phyloP scores from a whole-genome alignment of 371 early-diverging fungal genomes.

The Dentiscutata heterogama region DNA sequence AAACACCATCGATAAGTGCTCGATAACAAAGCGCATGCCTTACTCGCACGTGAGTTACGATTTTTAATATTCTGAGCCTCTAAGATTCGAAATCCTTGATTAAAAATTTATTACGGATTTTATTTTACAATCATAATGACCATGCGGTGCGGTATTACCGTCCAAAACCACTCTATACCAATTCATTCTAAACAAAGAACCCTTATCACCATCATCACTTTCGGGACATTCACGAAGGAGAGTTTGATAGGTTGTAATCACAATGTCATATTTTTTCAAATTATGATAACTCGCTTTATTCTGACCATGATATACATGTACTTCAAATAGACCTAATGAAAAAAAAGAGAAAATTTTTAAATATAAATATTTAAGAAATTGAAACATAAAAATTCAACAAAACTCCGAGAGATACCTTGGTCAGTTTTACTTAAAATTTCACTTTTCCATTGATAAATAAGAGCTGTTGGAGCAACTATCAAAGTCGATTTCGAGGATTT shows the following conservation, averaged over 20 bases:
- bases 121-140: slow-evolving; percentile 57
- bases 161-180: slow-evolving; percentile 66
- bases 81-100: slow-evolving; percentile 50
- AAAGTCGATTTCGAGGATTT: slow-evolving; percentile 60
- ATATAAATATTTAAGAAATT: too few relatives aligned
- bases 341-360: too few relatives aligned
- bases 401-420: not conserved
- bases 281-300: slow-evolving; percentile 55
- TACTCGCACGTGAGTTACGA: slow-evolving; percentile 69
- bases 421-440: slow-evolving; percentile 68
- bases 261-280: slow-evolving; percentile 73
- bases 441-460: slow-evolving; percentile 75
- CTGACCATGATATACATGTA: slow-evolving; percentile 70
- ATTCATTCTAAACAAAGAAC: slow-evolving; percentile 58
- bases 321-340: slow-evolving; percentile 54
- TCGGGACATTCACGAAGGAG: slow-evolving; percentile 64
- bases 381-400: too few relatives aligned
- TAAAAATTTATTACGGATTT: slow-evolving; percentile 42
- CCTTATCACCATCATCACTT: slow-evolving; percentile 41
- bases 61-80: slow-evolving; percentile 94
- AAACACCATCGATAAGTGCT: slow-evolving; percentile 85
- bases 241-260: slow-evolving; percentile 80
- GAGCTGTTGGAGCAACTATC: slow-evolving; percentile 70
- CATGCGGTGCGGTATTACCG: slow-evolving; percentile 47
- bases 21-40: slow-evolving; percentile 67